Conservation (phyloP, 2,329 filamentous ascomycete genomes). For the Exophiala sideris region DNA sequence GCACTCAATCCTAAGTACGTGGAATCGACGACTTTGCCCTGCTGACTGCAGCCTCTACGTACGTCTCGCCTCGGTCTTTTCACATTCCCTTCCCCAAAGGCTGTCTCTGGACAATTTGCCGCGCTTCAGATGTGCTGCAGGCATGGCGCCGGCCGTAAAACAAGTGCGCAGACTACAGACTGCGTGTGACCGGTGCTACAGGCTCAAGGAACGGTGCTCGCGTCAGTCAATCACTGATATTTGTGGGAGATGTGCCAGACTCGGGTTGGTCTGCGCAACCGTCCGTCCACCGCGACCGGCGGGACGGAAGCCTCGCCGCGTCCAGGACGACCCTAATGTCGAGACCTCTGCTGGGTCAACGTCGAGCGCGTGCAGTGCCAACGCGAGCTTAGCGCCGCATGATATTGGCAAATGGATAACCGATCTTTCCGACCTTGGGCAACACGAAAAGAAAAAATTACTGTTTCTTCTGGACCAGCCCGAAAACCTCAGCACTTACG, state of each 20-base stretch:
- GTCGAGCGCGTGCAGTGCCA: not conserved
- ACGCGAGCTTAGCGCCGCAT: not conserved
- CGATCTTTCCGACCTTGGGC: conserved; percentile 3
- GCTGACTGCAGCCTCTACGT: too few species aligned
- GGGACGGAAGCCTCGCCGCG: conserved; percentile 5
- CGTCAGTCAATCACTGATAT: conserved; percentile 1
- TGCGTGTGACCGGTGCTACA: conserved; percentile 16
- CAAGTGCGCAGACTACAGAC: conserved; percentile 2
- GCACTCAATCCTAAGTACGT: too few species aligned
- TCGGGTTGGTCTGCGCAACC: conserved; percentile 8
- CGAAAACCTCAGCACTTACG: conserved; percentile 5
- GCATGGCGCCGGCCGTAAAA: conserved; percentile 4
- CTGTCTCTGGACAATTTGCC: too few species aligned
- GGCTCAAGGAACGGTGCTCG: conserved; percentile 16
- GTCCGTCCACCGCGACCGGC: conserved; percentile 8
- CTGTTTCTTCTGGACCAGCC: conserved; percentile 8
- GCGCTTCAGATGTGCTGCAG: not conserved
- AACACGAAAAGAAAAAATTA: conserved; percentile 9
- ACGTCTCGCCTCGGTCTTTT: too few species aligned
- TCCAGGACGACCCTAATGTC: not conserved
- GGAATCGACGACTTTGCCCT: too few species aligned
- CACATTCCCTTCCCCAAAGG: too few species aligned
- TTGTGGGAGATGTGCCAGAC: conserved; percentile 12
- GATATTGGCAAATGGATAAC: conserved; percentile 7
- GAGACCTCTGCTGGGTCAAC: not conserved